Conservation (phyloP, 2,329 filamentous ascomycete species). For the Aspergillus sojae region DNA sequence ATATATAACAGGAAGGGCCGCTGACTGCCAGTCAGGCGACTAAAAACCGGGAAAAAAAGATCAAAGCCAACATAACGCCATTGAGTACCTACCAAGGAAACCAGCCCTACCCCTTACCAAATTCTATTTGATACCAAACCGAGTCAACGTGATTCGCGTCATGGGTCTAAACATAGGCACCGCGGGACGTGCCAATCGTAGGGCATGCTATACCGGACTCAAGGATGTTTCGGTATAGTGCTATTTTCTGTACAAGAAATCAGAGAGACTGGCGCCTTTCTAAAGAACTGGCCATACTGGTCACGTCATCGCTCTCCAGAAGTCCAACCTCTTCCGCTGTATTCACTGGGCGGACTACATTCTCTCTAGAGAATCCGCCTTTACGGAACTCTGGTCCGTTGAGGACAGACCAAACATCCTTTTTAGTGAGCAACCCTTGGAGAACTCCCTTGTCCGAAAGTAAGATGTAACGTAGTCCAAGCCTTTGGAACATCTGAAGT, state of each 20-base stretch:
- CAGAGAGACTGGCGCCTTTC: conserved; percentile 35
- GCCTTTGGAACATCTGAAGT: conserved; percentile 89
- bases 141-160: not conserved
- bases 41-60: not conserved
- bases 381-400: conserved; percentile 69
- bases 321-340: conserved; percentile 41
- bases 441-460: conserved; percentile 81
- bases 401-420: conserved; percentile 93
- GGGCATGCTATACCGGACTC: not conserved
- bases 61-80: conserved; percentile 3
- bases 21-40: not conserved
- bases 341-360: conserved; percentile 28
- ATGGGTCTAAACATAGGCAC: not conserved
- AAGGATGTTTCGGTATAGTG: not conserved
- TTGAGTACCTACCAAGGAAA: conserved; percentile 7
- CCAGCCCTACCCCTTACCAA: conserved; percentile 3
- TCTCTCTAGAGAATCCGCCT: conserved; percentile 33
- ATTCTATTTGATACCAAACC: not conserved
- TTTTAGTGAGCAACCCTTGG: conserved; percentile 89
- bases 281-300: conserved; percentile 35
- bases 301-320: conserved; percentile 37
- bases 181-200: not conserved
- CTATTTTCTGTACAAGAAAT: not conserved
- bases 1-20: not conserved
- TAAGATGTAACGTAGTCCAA: conserved; percentile 86